phyloP scores from a whole-genome alignment of 192 early-diverging fungal genomes.

The Rhizoclosmatium globosum region DNA sequence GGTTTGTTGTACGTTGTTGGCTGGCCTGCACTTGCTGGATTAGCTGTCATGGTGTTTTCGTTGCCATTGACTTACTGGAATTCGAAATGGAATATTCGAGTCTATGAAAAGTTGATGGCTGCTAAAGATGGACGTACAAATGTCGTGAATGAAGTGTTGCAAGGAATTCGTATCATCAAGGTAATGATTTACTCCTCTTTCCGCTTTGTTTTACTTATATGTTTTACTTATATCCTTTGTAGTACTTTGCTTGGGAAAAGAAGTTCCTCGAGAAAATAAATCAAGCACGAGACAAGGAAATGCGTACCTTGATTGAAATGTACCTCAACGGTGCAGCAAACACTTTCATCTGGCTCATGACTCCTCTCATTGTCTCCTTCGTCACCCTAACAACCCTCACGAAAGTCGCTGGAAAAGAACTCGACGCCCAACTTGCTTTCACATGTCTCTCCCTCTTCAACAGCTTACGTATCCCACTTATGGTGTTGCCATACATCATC shows the following conservation, averaged over 20 bases:
- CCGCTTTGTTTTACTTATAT: background rate
- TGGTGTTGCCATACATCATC: conserved; percentile 65
- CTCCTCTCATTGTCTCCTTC: conserved; percentile 63
- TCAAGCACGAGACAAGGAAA: conserved; percentile 40
- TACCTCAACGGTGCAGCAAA: conserved; percentile 30
- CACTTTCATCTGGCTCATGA: conserved; percentile 40
- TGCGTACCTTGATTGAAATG: conserved; percentile 30
- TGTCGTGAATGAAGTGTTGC: conserved; percentile 70
- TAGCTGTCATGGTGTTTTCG: conserved; percentile 37
- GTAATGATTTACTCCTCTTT: conserved; percentile 22
- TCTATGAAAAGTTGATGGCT: conserved; percentile 52
- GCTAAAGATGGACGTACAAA: conserved; percentile 69
- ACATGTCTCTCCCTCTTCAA: conserved; percentile 71
- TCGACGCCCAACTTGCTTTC: conserved; percentile 76
- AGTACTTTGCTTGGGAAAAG: conserved; percentile 56
- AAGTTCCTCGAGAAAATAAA: conserved; percentile 46
- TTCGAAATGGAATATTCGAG: conserved; percentile 32
- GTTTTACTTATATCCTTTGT: background rate
- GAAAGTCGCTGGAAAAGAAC: conserved; percentile 57
- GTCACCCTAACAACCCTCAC: conserved; percentile 68
- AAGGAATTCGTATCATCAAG: conserved; percentile 55
- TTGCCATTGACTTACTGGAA: conserved; percentile 37
- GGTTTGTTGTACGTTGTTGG: conserved; percentile 40
- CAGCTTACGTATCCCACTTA: conserved; percentile 62
- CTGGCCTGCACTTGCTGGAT: conserved; percentile 45